Percentiles rank a stretch among this genome's conserved stretches.
These are phyloP conservation scores for Xerocomellus amylosporus DNA, from an alignment of 768 basidiomycete genomes.

Conservation along the genomic window DNA sequence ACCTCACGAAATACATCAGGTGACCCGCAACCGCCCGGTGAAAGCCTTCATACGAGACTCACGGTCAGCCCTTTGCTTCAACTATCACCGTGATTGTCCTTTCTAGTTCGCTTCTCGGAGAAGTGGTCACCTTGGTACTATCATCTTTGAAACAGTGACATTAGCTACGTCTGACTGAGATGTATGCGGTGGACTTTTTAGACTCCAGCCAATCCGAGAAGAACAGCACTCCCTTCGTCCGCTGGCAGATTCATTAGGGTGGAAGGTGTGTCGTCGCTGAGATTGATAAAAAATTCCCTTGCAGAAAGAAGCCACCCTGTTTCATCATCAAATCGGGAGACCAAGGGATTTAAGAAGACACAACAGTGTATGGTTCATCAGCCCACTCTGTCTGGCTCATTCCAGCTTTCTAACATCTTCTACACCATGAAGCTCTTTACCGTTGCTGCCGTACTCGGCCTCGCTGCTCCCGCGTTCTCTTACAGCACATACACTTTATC, in stretches of 20 bases:
- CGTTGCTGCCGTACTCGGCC: constrained; percentile 1
- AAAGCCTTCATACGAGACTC: neutral
- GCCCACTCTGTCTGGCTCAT: neutral
- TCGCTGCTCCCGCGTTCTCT: constrained; percentile 9
- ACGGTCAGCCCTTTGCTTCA: neutral
- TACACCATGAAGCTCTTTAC: constrained; percentile 7
- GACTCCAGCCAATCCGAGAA: no score
- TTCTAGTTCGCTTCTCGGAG: neutral
- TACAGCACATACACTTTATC: constrained; percentile 25
- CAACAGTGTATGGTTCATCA: neutral
- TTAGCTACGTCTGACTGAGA: no score
- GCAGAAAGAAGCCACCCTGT: neutral
- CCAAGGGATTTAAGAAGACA: constrained; percentile 2
- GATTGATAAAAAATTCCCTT: neutral
- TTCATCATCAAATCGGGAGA: neutral
- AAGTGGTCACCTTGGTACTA: neutral
- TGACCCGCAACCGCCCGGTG: neutral
- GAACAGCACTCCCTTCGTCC: no score
- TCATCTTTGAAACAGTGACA: neutral
- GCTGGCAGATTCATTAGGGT: neutral
- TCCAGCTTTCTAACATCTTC: neutral
- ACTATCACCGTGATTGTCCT: neutral
- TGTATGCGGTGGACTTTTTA: no score
- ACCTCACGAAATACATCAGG: constrained; percentile 2
- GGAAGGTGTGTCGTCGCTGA: neutral